Base-by-base conservation (phyloP, 495 filamentous ascomycete species). In the Talaromyces thailandensis region DNA sequence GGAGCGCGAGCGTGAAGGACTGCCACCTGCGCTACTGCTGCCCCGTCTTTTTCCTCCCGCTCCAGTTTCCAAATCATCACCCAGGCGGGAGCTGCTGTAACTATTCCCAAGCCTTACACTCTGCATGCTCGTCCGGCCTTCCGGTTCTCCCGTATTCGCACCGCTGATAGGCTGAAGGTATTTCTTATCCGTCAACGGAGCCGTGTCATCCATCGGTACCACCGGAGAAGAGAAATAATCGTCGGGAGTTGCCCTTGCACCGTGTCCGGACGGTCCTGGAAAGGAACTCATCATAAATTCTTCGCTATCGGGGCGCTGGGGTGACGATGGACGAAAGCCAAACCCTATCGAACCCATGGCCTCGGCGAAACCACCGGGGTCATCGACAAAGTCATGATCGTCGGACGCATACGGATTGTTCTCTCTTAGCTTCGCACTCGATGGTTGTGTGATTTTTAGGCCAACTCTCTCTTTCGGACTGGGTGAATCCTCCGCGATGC, bases 131-230 rank as follows among this genome's bases (percentile, higher is more conserved):
- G 60, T 66, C 73, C 86, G 84, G 37, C 84, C 84, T 50, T 79
- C 73, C 60, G 84, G 82, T n/a, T 67, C 72, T 48, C 75, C 77
- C 9, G 78, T 74, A 25, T 72, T 67, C 32, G 77, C 79, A 51
- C 89, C 87, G 63, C 82, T 81, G 29, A 93, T 88, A 48, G 88
- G 88, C 70, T 91, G 87, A 16, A 85, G 69, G 63, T 82, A 79
- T 63, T 69, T 75, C 32, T 75, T 69, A 65, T 84, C 77, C 25
- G 88, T 91, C 64, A 94, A 77, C 60, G 84, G 86, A 35, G 84
- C 81, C 6, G 78, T 81, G 67, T 96, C 91, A 28, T 85, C 85
- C 66, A 92, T 87, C 23, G 68, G 66, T 28, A 69, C 66, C 55
- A 73, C 67, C 18, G 73, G 71, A 24, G 76, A 71, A 53, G 84